Conservation (phyloP, 768 basidiomycete genomes). For the Chlorophyllum brunneum region DNA sequence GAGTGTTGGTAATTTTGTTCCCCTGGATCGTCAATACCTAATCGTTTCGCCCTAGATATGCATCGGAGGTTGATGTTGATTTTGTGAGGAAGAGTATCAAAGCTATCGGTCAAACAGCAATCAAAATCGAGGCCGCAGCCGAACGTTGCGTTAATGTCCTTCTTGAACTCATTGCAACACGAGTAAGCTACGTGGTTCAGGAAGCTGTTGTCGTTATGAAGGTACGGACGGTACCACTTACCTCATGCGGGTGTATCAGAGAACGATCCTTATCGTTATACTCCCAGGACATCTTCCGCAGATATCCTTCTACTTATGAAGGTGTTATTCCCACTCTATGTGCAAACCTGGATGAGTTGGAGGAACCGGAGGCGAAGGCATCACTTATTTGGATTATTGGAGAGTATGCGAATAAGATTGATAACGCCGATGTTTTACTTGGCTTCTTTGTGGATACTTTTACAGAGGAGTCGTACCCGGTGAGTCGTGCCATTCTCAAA, state of each 20-base stretch:
- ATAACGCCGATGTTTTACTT: constrained; percentile 92
- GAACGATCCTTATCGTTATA: neutral
- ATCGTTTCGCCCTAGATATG: constrained; percentile 54
- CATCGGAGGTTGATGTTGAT: constrained; percentile 97
- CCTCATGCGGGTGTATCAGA: neutral
- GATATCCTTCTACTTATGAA: constrained; percentile 95
- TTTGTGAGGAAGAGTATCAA: constrained; percentile 94
- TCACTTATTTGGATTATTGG: constrained; percentile 99
- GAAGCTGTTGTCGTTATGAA: constrained; percentile 99
- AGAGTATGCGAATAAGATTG: constrained; percentile 96
- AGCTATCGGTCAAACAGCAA: constrained; percentile 94
- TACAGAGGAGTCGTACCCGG: constrained; percentile 89
- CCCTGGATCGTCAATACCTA: neutral
- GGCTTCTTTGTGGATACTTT: constrained; percentile 89
- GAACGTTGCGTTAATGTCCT: constrained; percentile 94
- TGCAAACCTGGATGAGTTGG: constrained; percentile 91
- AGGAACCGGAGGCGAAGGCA: constrained; percentile 97
- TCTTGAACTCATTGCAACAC: constrained; percentile 86
- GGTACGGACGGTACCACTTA: constrained; percentile 38
- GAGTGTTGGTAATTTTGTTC: constrained; percentile 24
- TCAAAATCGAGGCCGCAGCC: constrained; percentile 90
- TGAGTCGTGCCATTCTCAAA: too few relatives aligned
- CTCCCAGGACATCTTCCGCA: constrained; percentile 91
- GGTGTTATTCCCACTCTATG: constrained; percentile 95
- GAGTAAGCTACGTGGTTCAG: constrained; percentile 96